These are phyloP conservation scores for Haplographium delicatum DNA, from an alignment of 495 filamentous ascomycete species.

Conservation along the genomic window DNA sequence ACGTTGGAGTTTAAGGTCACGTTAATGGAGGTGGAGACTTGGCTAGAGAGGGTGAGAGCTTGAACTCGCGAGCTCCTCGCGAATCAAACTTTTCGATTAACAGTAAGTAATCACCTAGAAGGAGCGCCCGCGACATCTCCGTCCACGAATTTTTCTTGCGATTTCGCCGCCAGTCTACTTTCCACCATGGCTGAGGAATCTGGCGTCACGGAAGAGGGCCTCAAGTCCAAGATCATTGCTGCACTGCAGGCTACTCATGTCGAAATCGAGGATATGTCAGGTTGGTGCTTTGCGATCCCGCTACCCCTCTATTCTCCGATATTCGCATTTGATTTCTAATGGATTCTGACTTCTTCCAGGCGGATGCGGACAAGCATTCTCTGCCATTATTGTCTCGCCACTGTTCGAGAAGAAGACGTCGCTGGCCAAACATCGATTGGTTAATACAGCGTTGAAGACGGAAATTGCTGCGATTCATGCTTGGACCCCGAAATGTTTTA, in stretches of 20 bases:
- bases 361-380: slow-evolving; percentile 93
- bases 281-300: slow-evolving; percentile 48
- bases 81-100: too few species aligned
- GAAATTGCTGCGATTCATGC: slow-evolving; percentile 95
- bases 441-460: slow-evolving; percentile 81
- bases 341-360: slow-evolving; percentile 47
- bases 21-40: too few species aligned
- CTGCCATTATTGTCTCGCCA: slow-evolving; percentile 84
- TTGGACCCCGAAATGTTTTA: slow-evolving; percentile 97
- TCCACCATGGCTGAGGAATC: slow-evolving; percentile 45
- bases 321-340: neutral
- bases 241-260: slow-evolving; percentile 78
- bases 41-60: too few species aligned
- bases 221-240: slow-evolving; percentile 64
- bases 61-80: too few species aligned
- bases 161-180: neutral
- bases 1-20: too few species aligned
- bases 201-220: slow-evolving; percentile 62
- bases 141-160: neutral
- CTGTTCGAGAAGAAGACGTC: slow-evolving; percentile 82
- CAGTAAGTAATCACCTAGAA: too few species aligned
- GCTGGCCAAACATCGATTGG: slow-evolving; percentile 81
- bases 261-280: slow-evolving; percentile 88
- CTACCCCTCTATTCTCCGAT: slow-evolving; percentile 2
- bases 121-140: too few species aligned